Evolutionary conservation across 1,284 basidiomycete genomes (phyloP).

Genomic region (Blastosporella zonata): DNA sequence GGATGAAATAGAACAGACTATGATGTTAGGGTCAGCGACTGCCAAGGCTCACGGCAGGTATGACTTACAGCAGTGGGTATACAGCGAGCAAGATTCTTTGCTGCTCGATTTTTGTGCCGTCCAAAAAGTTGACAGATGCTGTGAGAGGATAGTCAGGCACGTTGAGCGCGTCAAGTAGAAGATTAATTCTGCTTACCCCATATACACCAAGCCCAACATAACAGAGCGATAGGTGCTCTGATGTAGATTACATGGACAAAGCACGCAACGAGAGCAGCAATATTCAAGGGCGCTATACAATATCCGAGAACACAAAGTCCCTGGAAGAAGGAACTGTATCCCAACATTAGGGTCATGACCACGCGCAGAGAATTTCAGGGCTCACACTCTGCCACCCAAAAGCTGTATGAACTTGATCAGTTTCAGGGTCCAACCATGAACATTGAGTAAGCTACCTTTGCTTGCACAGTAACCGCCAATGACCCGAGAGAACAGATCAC

Average conservation of each 20-base stretch:
- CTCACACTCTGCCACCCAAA: slow-evolving; percentile 91
- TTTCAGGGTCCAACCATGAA: background rate
- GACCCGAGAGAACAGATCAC: slow-evolving; percentile 89
- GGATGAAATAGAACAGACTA: slow-evolving; percentile 83
- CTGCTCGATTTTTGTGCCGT: slow-evolving; percentile 88
- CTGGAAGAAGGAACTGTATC: slow-evolving; percentile 89
- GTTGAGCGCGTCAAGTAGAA: background rate
- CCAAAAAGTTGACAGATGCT: slow-evolving; percentile 94
- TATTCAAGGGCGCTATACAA: slow-evolving; percentile 85
- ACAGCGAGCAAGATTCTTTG: slow-evolving; percentile 87
- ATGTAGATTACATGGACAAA: slow-evolving; percentile 86
- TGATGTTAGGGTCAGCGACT: slow-evolving; percentile 38
- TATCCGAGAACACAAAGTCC: slow-evolving; percentile 90
- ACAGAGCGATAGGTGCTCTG: slow-evolving; percentile 78
- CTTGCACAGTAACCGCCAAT: slow-evolving; percentile 87
- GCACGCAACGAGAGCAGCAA: slow-evolving; percentile 84
- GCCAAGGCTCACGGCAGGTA: background rate
- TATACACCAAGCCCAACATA: slow-evolving; percentile 91
- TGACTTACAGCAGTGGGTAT: slow-evolving; percentile 81
- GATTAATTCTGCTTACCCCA: slow-evolving; percentile 71
- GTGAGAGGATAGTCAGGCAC: slow-evolving; percentile 27
- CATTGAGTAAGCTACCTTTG: slow-evolving; percentile 55
- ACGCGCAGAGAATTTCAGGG: slow-evolving; percentile 12
- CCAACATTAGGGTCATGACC: slow-evolving; percentile 9
- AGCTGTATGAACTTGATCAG: slow-evolving; percentile 46